These are phyloP conservation scores for Cryptosporidium tyzzeri DNA, from an alignment of 169 alveolate genomes.

Conservation along the genomic window DNA sequence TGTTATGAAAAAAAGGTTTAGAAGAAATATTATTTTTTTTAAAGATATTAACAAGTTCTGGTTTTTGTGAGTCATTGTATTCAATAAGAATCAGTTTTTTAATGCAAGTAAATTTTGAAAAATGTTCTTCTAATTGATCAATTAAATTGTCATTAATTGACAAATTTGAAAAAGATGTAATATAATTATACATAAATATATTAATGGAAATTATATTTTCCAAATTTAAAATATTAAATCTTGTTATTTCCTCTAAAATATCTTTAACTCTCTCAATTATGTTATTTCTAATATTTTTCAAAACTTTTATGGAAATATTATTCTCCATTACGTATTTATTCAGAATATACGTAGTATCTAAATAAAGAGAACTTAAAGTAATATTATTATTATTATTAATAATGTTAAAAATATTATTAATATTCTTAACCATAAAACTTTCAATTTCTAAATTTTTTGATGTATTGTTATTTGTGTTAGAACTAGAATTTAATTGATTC, in stretches of 20 bases:
- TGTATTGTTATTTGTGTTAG: neutral
- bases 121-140: neutral
- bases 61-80: neutral
- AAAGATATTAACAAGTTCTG: neutral
- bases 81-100: slow-evolving; percentile 11
- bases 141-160: neutral
- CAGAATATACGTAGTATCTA: slow-evolving; percentile 26
- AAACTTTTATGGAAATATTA: slow-evolving; percentile 1
- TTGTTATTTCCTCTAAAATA: neutral
- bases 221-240: neutral
- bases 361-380: neutral
- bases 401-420: neutral
- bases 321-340: slow-evolving; percentile 20
- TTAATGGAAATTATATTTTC: neutral
- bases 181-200: slow-evolving; percentile 7
- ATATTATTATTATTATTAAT: neutral
- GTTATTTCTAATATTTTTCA: slow-evolving; percentile 5
- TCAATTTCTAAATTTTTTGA: neutral
- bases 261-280: slow-evolving; percentile 10
- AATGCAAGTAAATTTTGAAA: neutral
- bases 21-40: neutral
- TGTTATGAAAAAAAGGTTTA: neutral
- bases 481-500: neutral
- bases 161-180: neutral
- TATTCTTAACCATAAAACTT: neutral